Evolutionary conservation across 345 rosid species (phyloP).

Genomic region (Conringia planisiliqua): DNA sequence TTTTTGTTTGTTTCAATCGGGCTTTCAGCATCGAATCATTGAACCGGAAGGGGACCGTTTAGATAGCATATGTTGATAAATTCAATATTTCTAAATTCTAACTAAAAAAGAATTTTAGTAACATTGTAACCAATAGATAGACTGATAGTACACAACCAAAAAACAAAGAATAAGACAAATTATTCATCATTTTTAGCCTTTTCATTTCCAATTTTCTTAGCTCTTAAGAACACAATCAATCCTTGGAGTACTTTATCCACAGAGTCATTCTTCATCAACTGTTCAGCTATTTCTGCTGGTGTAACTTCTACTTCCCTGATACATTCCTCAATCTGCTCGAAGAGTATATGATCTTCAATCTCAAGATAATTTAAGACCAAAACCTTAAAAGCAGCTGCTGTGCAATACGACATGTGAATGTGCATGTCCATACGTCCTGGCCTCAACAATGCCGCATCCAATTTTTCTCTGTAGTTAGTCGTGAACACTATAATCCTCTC

Average conservation of each 20-base stretch:
- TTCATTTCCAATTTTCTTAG: slow-evolving; percentile 17
- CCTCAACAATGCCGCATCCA: slow-evolving; percentile 60
- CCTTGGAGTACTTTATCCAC: slow-evolving; percentile 33
- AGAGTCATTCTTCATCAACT: slow-evolving; percentile 42
- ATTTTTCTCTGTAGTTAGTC: slow-evolving; percentile 53
- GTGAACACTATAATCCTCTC: slow-evolving; percentile 72
- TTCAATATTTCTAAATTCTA: not conserved
- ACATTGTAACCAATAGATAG: not conserved
- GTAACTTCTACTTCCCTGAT: slow-evolving; percentile 29
- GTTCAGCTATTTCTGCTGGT: slow-evolving; percentile 53
- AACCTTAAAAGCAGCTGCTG: slow-evolving; percentile 32
- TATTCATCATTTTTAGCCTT: not conserved
- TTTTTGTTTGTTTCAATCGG: not conserved
- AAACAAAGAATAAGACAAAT: not conserved
- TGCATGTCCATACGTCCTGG: slow-evolving; percentile 78
- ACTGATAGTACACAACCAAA: not conserved
- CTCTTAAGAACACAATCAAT: slow-evolving; percentile 31
- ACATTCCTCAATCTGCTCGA: slow-evolving; percentile 34
- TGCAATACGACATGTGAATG: slow-evolving; percentile 59
- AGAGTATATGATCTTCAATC: slow-evolving; percentile 26
- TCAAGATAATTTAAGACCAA: slow-evolving; percentile 46
- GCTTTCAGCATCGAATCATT: not conserved
- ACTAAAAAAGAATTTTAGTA: no score
- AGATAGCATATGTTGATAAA: not conserved
- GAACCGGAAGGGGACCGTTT: not conserved